Base-by-base conservation (phyloP, 495 filamentous ascomycete genomes). In the Hypoxylon perforatum region DNA sequence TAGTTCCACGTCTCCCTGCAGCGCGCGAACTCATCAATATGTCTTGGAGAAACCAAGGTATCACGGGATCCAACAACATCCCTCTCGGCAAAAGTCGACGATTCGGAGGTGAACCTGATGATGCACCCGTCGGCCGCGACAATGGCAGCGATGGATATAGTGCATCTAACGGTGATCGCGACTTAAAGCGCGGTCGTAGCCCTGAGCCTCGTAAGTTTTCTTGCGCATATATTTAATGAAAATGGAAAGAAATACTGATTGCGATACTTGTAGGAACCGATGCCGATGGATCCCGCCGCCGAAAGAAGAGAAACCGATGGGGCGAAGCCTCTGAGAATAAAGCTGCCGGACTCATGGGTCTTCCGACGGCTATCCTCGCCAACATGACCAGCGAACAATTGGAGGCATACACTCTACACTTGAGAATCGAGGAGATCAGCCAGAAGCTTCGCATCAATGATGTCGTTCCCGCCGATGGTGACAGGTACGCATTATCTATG, bases 281-380 rank as follows among this genome's bases (percentile, higher is more conserved):
- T 19, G 80, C 80, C 12, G 92, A 96, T 81, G 93, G 91, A 47
- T 81, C 86, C 48, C 89, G 88, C 75, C 86, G 88, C 25, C 93
- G 95, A 80, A 97, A 96, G 88, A 98, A 97, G 88, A 88, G 92
- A 70, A 98, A 97, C 80, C 91, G 95, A 69, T 99, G 95, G 95
- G 95, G 95, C 57, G 93, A 97, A 72, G 91, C 89, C 57, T 89
- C 91, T 57, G 94, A 97, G 77, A 99, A 99, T 82, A 97, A 97
- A 84, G 94, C 95, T 18, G 95, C 93, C 58, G 95, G 95, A 61
- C 84, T 99, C 55, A 97, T 99, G 94, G 95, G 96, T 61, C 86
- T 99, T 73, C 92, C 95, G 30, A 97, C 94, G 15, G 90, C 93
- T 76, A 97, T 99, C 80, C 90, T 92, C 76, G 92, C 92, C 47